Evolutionary conservation across 306 rosid genomes (phyloP).

Genomic region (Gynostemma pentaphyllum): DNA sequence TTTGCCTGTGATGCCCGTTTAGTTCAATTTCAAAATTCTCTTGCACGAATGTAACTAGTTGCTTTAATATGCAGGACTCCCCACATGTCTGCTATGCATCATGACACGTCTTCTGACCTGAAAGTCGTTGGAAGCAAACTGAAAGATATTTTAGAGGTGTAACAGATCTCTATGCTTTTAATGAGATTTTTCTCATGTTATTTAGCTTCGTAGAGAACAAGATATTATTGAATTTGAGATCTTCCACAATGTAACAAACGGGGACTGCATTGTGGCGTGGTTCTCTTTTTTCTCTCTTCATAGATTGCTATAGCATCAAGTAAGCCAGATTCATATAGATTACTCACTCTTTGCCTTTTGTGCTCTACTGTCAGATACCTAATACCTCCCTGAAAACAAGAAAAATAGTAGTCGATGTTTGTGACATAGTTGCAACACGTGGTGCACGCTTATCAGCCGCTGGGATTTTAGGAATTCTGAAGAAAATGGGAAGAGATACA

Average conservation of each 20-base stretch:
- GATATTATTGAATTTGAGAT: neutral
- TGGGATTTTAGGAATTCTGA: constrained; percentile 66
- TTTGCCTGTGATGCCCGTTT: neutral
- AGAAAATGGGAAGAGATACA: constrained; percentile 62
- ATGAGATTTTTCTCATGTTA: neutral
- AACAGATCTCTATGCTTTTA: neutral
- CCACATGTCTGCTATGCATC: constrained; percentile 85
- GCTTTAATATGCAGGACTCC: constrained; percentile 51
- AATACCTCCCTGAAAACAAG: constrained; percentile 50
- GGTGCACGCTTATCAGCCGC: constrained; percentile 92
- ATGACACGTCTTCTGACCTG: constrained; percentile 68
- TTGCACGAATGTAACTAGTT: neutral
- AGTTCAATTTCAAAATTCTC: neutral
- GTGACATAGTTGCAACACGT: constrained; percentile 68
- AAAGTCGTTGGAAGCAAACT: constrained; percentile 57
- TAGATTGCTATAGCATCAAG: too few species aligned
- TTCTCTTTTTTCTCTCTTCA: too few species aligned
- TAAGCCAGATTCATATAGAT: neutral
- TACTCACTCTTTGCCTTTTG: neutral
- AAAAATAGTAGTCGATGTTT: constrained; percentile 44
- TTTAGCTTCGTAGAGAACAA: neutral
- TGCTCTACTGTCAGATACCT: constrained; percentile 36
- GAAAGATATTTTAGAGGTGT: constrained; percentile 72
- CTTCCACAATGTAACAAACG: neutral
- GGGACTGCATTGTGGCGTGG: too few species aligned